Percentiles rank a stretch among this genome's conserved stretches.
Conservation (phyloP, 805 yeast species). For the Nakazawaea populi region DNA sequence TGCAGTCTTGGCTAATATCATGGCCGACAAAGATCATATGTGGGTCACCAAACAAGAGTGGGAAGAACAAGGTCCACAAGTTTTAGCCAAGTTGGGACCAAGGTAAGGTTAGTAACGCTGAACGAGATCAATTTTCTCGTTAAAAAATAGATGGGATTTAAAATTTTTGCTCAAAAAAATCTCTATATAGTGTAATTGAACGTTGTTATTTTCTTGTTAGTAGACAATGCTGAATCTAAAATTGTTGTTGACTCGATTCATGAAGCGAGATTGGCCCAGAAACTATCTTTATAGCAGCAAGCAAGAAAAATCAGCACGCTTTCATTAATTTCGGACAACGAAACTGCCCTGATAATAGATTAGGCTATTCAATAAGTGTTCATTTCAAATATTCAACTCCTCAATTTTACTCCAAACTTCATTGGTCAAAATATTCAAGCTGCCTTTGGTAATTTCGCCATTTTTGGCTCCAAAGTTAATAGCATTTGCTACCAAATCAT, state of each 20-base stretch:
- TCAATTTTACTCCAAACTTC: slow-evolving; percentile 54
- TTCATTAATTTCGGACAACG: too few species aligned
- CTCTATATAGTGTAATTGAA: too few species aligned
- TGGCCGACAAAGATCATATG: slow-evolving; percentile 98
- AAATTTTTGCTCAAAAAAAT: too few species aligned
- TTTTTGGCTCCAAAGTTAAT: slow-evolving; percentile 60
- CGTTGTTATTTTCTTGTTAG: too few species aligned
- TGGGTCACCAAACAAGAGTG: slow-evolving; percentile 96
- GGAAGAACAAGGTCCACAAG: slow-evolving; percentile 93
- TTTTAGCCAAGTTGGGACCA: slow-evolving; percentile 86
- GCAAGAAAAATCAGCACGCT: too few species aligned
- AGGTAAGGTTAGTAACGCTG: slow-evolving; percentile 36
- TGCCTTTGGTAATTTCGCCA: slow-evolving; percentile 25
- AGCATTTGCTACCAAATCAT: slow-evolving; percentile 71
- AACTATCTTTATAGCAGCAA: too few species aligned
- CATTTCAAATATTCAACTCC: slow-evolving; percentile 21
- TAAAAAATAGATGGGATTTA: too few species aligned
- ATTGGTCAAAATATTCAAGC: slow-evolving; percentile 38
- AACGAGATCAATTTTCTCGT: background rate
- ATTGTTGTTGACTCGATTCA: too few species aligned
- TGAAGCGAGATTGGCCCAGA: too few species aligned
- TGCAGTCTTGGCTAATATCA: slow-evolving; percentile 93
- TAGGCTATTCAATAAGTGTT: background rate
- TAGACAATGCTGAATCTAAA: too few species aligned
- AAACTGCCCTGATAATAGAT: too few species aligned